These are phyloP conservation scores for Capsicum baccatum DNA, from an alignment of 257 asterid species.

Conservation along the genomic window DNA sequence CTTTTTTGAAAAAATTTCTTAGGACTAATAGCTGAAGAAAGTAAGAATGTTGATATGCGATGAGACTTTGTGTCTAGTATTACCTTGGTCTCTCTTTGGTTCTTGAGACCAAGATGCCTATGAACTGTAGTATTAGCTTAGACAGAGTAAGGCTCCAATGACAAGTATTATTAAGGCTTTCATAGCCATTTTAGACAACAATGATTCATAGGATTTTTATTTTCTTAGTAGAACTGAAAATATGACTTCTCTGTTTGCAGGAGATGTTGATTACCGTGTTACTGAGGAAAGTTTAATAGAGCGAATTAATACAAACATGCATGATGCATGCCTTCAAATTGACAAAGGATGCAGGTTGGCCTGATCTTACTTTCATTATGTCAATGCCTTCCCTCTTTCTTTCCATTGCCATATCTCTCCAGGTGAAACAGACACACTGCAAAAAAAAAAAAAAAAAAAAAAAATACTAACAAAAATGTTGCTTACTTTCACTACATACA, in stretches of 20 bases:
- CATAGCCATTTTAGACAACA: background rate
- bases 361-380: background rate
- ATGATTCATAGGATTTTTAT: background rate
- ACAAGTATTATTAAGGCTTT: too few relatives aligned
- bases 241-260: constrained; percentile 38
- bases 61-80: constrained; percentile 5
- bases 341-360: constrained; percentile 69
- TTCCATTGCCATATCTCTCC: background rate
- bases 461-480: background rate
- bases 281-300: constrained; percentile 76
- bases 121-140: too few relatives aligned
- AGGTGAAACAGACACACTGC: background rate
- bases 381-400: background rate
- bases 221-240: background rate
- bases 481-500: background rate
- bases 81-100: background rate
- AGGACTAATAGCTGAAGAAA: too few relatives aligned
- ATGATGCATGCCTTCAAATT: constrained; percentile 71
- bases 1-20: too few relatives aligned
- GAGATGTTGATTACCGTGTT: constrained; percentile 66
- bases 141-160: too few relatives aligned
- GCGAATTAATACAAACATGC: constrained; percentile 75
- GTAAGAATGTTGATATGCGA: background rate
- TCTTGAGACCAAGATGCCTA: too few relatives aligned
- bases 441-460: background rate